Conservation (phyloP, 805 yeast genomes). For the Nakazawaea sp. region DNA sequence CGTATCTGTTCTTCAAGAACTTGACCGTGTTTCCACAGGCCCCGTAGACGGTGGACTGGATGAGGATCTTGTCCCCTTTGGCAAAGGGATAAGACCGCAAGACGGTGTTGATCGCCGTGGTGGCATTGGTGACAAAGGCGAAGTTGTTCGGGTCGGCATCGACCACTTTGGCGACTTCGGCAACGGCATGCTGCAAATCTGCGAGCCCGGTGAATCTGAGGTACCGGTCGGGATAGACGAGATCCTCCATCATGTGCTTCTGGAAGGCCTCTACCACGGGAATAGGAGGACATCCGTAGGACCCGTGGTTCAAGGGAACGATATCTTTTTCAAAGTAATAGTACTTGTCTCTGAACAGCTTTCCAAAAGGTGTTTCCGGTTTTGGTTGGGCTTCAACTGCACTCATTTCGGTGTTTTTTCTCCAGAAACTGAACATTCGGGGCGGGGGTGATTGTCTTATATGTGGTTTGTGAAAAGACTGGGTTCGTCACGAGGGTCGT, state of each 20-base stretch:
- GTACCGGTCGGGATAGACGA: slow-evolving; percentile 41
- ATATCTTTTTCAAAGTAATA: slow-evolving; percentile 34
- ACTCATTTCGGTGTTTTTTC: too few species aligned
- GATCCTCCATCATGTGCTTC: slow-evolving; percentile 21
- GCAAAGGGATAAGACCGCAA: slow-evolving; percentile 46
- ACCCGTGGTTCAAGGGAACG: slow-evolving; percentile 55
- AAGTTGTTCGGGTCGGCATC: slow-evolving; percentile 39
- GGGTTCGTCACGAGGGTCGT: too few species aligned
- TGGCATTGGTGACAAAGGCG: slow-evolving; percentile 54
- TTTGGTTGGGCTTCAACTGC: too few species aligned
- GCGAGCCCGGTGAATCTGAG: slow-evolving; percentile 21
- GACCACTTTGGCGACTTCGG: slow-evolving; percentile 33
- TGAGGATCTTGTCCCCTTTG: slow-evolving; percentile 44
- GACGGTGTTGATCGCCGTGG: slow-evolving; percentile 51
- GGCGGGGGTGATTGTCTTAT: too few species aligned
- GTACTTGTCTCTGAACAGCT: slow-evolving; percentile 36
- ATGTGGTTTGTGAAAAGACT: too few species aligned
- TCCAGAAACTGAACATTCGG: too few species aligned
- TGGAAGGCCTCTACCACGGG: slow-evolving; percentile 34
- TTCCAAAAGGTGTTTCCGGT: slow-evolving; percentile 47
- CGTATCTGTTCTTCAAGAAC: slow-evolving; percentile 28
- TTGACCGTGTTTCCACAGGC: slow-evolving; percentile 47
- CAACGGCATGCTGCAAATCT: slow-evolving; percentile 27
- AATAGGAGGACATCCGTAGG: slow-evolving; percentile 52
- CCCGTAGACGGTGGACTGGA: slow-evolving; percentile 43